A percentile compares a stretch with the other conserved stretches of the same genome.
Conservation (phyloP, 1,139 yeast species). For the Candida mesenterica region DNA sequence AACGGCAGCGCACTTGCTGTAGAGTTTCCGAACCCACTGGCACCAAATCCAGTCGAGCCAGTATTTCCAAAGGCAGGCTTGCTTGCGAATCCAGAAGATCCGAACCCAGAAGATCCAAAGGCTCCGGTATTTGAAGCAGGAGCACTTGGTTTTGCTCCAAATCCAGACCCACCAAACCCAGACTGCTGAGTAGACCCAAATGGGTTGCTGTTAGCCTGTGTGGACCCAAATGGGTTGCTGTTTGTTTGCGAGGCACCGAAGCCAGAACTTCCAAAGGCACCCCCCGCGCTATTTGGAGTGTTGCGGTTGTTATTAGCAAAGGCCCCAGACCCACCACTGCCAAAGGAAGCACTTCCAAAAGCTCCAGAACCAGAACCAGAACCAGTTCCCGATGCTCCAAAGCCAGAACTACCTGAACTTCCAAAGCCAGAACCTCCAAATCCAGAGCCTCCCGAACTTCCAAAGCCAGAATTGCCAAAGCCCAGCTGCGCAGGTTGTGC, state of each 20-base stretch:
- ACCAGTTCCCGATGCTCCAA: constrained; percentile 4
- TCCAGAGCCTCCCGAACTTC: constrained; percentile 3
- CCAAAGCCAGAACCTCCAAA: constrained; percentile 5
- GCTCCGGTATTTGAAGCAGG: constrained; percentile 10
- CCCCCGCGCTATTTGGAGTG: no score
- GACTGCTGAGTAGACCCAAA: constrained; percentile 1
- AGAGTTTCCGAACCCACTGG: no score
- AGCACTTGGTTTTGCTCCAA: constrained; percentile 10
- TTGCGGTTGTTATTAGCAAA: no score
- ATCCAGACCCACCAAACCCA: constrained; percentile 20
- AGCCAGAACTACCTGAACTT: constrained; percentile 2
- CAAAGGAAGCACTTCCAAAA: constrained; percentile 7
- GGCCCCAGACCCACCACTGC: constrained; percentile 2
- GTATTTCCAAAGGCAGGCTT: not conserved
- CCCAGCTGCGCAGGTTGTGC: constrained; percentile 3
- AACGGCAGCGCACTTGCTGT: constrained; percentile 4
- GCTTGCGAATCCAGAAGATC: constrained; percentile 4
- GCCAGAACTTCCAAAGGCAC: constrained; percentile 6
- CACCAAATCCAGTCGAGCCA: constrained; percentile 4
- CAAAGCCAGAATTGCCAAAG: constrained; percentile 4
- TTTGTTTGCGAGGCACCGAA: constrained; percentile 1
- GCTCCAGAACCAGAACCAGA: constrained; percentile 3
- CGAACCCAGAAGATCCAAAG: constrained; percentile 15
- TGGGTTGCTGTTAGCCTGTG: not conserved
- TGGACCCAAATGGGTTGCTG: not conserved